Evolutionary conservation across 768 basidiomycete species (phyloP).

Genomic region (Hericium alpestre): DNA sequence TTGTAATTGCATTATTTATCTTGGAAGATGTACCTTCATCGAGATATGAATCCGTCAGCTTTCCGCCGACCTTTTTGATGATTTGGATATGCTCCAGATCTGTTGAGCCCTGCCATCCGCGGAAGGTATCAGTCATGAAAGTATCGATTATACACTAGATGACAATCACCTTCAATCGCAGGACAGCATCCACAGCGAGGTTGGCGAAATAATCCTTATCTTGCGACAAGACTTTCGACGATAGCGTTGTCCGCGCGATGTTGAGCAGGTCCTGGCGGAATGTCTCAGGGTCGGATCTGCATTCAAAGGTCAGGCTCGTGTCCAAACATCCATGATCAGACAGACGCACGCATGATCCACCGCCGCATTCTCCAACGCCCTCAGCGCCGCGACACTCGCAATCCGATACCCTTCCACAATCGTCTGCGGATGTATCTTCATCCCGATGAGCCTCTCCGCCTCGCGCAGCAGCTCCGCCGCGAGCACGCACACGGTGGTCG

Average conservation of each 20-base stretch:
- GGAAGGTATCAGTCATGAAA: neutral
- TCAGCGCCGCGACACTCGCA: constrained; percentile 75
- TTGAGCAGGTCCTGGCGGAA: constrained; percentile 92
- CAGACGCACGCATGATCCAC: constrained; percentile 68
- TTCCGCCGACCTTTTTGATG: constrained; percentile 99
- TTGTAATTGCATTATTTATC: neutral
- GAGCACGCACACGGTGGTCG: constrained; percentile 83
- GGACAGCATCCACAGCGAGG: constrained; percentile 92
- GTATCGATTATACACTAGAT: neutral
- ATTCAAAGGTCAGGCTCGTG: neutral
- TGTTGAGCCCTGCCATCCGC: constrained; percentile 66
- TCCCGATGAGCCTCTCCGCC: constrained; percentile 86
- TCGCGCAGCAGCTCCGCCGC: constrained; percentile 87
- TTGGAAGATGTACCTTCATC: constrained; percentile 62
- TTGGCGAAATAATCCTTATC: constrained; percentile 98
- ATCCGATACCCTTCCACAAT: constrained; percentile 95
- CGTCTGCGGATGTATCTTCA: constrained; percentile 95
- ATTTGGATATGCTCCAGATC: constrained; percentile 98
- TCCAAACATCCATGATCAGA: neutral
- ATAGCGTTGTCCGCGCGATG: constrained; percentile 91
- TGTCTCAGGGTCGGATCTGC: constrained; percentile 53
- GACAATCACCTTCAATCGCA: constrained; percentile 67
- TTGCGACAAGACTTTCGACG: constrained; percentile 91
- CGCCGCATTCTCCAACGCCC: constrained; percentile 74
- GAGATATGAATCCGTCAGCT: constrained; percentile 94